Conservation (phyloP, 805 yeast species). For the Zygosaccharomyces bailii region DNA sequence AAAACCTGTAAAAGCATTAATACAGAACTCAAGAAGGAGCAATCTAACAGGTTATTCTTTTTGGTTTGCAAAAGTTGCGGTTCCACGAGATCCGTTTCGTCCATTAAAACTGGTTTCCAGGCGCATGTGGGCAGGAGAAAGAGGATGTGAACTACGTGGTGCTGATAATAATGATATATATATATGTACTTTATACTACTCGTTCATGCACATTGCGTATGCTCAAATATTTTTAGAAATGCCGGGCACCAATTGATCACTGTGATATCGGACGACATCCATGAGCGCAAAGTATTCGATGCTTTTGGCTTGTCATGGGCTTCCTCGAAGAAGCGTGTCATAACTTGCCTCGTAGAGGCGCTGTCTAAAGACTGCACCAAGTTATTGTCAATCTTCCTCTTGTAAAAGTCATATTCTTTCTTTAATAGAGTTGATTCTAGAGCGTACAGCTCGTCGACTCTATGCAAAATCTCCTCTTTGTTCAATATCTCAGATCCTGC, state of each 20-base stretch:
- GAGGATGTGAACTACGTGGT: constrained; percentile 41
- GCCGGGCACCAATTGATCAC: constrained; percentile 67
- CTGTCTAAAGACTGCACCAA: constrained; percentile 28
- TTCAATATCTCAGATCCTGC: background rate
- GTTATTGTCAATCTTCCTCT: constrained; percentile 38
- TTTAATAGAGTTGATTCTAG: constrained; percentile 36
- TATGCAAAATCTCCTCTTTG: constrained; percentile 22
- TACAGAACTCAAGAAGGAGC: constrained; percentile 92
- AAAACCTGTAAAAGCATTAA: constrained; percentile 98
- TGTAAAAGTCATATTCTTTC: constrained; percentile 44
- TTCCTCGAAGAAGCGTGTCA: constrained; percentile 28
- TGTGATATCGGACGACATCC: constrained; percentile 57
- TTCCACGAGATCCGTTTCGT: constrained; percentile 91
- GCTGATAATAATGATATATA: constrained; percentile 9
- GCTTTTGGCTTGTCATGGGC: constrained; percentile 27
- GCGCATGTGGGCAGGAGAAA: constrained; percentile 93
- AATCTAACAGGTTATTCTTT: constrained; percentile 93
- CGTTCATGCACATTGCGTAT: constrained; percentile 1
- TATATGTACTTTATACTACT: constrained; percentile 13
- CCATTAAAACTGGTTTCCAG: constrained; percentile 99
- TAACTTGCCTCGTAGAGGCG: constrained; percentile 29
- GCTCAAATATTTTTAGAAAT: constrained; percentile 51
- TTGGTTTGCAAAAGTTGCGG: constrained; percentile 98
- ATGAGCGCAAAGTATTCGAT: constrained; percentile 41
- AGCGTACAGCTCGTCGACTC: constrained; percentile 29